These are phyloP conservation scores for Beauveria varroae DNA, from an alignment of 2,329 filamentous ascomycete species.

Conservation along the genomic window DNA sequence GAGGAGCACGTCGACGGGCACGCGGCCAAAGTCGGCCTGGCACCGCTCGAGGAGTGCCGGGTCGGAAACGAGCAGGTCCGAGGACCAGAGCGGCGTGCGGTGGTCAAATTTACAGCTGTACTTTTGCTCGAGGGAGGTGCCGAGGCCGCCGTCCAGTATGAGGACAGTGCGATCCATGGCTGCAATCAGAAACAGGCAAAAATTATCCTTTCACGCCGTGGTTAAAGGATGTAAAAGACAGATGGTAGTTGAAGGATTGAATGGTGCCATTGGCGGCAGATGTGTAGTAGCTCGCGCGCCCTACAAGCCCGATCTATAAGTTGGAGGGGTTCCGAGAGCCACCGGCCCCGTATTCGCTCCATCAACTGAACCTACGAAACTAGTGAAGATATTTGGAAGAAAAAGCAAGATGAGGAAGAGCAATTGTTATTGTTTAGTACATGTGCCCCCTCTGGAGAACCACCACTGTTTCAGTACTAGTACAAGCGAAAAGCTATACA, in stretches of 20 bases:
- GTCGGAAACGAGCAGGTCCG: constrained; percentile 52
- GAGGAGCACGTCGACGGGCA: constrained; percentile 55
- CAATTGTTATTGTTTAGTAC: no score
- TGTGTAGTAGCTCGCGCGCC: not conserved
- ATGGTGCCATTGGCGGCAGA: not conserved
- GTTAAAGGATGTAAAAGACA: not conserved
- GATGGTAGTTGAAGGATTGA: not conserved
- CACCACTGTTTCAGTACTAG: not conserved
- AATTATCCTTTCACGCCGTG: not conserved
- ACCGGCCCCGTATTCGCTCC: not conserved
- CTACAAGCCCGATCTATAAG: not conserved
- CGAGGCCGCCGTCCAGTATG: constrained; percentile 60
- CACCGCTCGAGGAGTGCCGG: constrained; percentile 43
- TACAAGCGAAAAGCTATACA: not conserved
- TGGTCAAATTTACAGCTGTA: constrained; percentile 45
- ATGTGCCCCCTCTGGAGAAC: no score
- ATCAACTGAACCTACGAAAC: not conserved
- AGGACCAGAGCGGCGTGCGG: constrained; percentile 58
- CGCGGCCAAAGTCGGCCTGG: constrained; percentile 46
- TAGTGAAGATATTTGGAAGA: no score
- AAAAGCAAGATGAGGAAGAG: no score
- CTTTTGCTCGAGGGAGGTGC: constrained; percentile 55
- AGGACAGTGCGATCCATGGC: constrained; percentile 25
- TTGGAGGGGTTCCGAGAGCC: not conserved
- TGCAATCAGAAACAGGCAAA: not conserved